These are phyloP conservation scores for Anaeromyces robustus DNA, from an alignment of 192 early-diverging fungal species.

Conservation along the genomic window DNA sequence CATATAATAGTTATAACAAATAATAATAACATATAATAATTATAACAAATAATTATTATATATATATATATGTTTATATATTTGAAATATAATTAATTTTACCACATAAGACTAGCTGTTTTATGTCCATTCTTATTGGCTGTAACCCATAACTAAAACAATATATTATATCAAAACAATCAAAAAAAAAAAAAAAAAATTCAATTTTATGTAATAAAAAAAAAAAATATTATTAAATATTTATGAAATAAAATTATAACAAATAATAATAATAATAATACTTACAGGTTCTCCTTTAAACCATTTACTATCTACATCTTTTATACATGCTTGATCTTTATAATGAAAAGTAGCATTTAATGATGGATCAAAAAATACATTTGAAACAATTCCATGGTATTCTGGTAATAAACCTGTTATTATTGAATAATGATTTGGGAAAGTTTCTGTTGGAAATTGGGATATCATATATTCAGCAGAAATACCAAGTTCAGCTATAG, in stretches of 20 bases:
- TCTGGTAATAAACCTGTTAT: constrained; percentile 83
- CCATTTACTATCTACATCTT: constrained; percentile 28
- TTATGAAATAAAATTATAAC: no score
- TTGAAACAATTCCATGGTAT: constrained; percentile 72
- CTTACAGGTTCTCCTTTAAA: constrained; percentile 77
- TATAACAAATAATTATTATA: no score
- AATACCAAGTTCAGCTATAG: constrained; percentile 15
- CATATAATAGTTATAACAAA: no score
- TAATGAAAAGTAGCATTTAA: constrained; percentile 60
- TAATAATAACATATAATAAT: no score
- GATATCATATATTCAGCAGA: constrained; percentile 19
- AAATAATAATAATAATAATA: not conserved
- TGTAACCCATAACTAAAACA: constrained; percentile 74
- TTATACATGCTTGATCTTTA: constrained; percentile 25
- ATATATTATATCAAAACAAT: not conserved
- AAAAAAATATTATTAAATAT: no score
- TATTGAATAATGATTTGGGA: constrained; percentile 86
- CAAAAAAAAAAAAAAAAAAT: no score
- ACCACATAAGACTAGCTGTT: constrained; percentile 79
- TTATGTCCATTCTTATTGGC: constrained; percentile 48
- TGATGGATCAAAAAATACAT: not conserved
- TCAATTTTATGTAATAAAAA: no score
- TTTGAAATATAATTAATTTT: not conserved
- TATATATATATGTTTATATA: no score
- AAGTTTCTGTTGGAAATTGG: constrained; percentile 26